Percentiles rank a stretch among this genome's conserved stretches.
Evolutionary conservation across 2,329 filamentous ascomycete species (phyloP).

Genomic region (Pseudohalonectria lignicola): DNA sequence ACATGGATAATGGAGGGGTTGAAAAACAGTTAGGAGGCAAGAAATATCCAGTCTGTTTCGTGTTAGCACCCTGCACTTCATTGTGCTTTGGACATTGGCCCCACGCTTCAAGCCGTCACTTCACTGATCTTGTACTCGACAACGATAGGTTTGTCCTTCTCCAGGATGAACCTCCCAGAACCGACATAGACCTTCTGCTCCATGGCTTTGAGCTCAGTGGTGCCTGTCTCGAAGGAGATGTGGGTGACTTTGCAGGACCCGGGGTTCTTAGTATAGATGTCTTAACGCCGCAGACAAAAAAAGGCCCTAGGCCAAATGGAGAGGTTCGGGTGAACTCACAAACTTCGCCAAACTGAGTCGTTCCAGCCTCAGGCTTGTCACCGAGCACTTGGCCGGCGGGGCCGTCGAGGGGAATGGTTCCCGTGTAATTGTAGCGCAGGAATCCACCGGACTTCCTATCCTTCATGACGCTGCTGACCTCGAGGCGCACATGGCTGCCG

Average conservation of each 20-base stretch:
- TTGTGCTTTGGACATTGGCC: no score
- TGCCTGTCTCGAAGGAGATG: conserved; percentile 24
- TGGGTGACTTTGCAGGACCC: conserved; percentile 17
- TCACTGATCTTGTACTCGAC: conserved; percentile 35
- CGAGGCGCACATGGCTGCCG: conserved; percentile 23
- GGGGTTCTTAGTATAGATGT: background rate
- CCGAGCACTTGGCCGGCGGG: conserved; percentile 20
- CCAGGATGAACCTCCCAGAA: conserved; percentile 28
- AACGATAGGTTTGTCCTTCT: conserved; percentile 21
- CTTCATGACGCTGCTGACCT: conserved; percentile 23
- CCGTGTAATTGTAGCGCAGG: conserved; percentile 25
- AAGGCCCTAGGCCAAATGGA: background rate
- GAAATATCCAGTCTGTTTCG: no score
- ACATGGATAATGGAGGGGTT: no score
- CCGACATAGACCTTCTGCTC: conserved; percentile 27
- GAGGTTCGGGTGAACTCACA: conserved; percentile 16
- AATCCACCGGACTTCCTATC: conserved; percentile 17
- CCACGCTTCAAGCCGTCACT: conserved; percentile 17
- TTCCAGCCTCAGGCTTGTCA: conserved; percentile 21
- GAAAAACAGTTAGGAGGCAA: no score
- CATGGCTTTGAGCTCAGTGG: conserved; percentile 19
- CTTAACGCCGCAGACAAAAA: background rate
- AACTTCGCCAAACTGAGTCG: conserved; percentile 24
- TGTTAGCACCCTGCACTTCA: no score
- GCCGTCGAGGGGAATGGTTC: conserved; percentile 19